Evolutionary conservation across 257 asterid genomes (phyloP), one percentile per base, ranked within the genome.

Genomic region (Paulownia fortunei): DNA sequence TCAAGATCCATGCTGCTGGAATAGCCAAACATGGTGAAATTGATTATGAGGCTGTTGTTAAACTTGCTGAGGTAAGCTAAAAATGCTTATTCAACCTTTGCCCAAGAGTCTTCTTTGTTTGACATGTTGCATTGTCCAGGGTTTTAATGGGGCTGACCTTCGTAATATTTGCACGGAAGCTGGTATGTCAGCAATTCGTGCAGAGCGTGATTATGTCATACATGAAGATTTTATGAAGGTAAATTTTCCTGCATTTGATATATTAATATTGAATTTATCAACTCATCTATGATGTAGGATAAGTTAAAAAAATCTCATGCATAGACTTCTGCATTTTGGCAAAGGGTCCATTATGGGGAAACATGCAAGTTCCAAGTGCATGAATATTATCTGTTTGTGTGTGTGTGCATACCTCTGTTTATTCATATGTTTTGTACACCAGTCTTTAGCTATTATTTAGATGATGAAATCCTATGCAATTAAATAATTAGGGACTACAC

Each of bases 141-240:
- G 98, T 26, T 95, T 93, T 72, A 95, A 95, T 68, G 98, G 99
- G 51, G 99, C 98, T 61, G 99, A 95, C 78, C 92, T 93, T 72
- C 96, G 99, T n/a, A 93, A 95, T 64, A 87, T 95, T 7, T 95
- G 98, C 83, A 95, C 99, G 41, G 99, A 95, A 70, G 98, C 98
- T 74, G 97, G 98, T 37, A 93, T 95, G 99, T 84, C 87, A 21
- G 97, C 99, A 23, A 95, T 95, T 79, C 97, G 98, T 8, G 97
- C 97, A 5, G 99, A 93, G 84, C 97, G 97, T 72, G 99, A 95
- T 81, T 93, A 93, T 67, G 99, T 93, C 76, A 91, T 95, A 81
- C 99, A 95, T 82, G 99, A 95, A 88, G 99, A 95, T 86, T 93
- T 95, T 81, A 95, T 93, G 99, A 93, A 92, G 98, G 97, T 93